Evolutionary conservation across 345 rosid species (phyloP), one percentile per base, ranked within the genome.

Genomic region (Pelargonium nanum): DNA sequence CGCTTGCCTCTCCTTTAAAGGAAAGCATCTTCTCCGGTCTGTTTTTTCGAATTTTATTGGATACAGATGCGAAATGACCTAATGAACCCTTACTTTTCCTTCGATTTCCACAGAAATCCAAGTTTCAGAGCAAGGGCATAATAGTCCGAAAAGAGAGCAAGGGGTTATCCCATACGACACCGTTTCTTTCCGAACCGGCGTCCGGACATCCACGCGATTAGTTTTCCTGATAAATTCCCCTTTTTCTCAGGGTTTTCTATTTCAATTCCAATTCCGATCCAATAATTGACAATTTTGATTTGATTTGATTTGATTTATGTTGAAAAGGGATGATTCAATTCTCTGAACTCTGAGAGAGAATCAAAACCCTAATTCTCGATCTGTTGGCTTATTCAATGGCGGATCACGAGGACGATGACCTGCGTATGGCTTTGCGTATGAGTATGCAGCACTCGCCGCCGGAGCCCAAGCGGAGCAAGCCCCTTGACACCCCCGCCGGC

Each of bases 391-490:
- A 9, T 19, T 58, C 68, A 56, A 92, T 93, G 99, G 94, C 94
- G 80, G 97, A 89, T 85, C 97, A 93, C 74, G 97, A 89, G 17
- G 97, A 87, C 26, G 94, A 87, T 69, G 97, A 89, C 67, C 75
- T 89, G 68, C 72, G 76, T 80, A 78, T 82, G 89, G 97, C 99
- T 62, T 76, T 89, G 22, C 74, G 82, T 72, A 85, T 89, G 94
- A 93, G 99, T 71, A 87, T 89, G 94, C 97, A 93, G 66, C 65
- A 69, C 81, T 64, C 84, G 24, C 93, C 84, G 5, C 97, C 97
- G n/a, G 98, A 92, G 78, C 83, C 96, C 26, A 89, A 93, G 73
- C 77, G 99, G 40, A 93, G 97, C 80, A 93, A 83, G 78, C 97
- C 96, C 4, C 72, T 91, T 68, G 92, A 85, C 56, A 77, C 69